These are phyloP conservation scores for Candida taoyuanica DNA, from an alignment of 805 yeast species.

Conservation along the genomic window DNA sequence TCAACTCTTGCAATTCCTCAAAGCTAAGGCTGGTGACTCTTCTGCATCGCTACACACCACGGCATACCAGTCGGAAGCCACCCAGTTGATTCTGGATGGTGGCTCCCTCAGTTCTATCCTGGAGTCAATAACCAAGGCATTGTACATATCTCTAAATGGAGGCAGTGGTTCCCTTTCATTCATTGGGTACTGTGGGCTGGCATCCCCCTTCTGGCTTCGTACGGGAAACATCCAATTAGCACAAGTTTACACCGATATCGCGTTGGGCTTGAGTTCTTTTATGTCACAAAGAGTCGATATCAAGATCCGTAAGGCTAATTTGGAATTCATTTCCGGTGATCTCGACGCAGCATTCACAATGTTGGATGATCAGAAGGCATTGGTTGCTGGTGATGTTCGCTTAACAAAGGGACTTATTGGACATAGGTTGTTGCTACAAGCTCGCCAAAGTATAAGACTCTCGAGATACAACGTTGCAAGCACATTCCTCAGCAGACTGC, in stretches of 20 bases:
- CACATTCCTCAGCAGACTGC: conserved; percentile 20
- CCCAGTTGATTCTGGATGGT: conserved; percentile 49
- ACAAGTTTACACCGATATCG: conserved; percentile 43
- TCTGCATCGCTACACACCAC: conserved; percentile 39
- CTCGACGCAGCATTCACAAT: conserved; percentile 35
- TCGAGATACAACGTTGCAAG: conserved; percentile 25
- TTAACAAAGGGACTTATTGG: conserved; percentile 38
- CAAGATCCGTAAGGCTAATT: conserved; percentile 35
- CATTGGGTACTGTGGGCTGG: conserved; percentile 42
- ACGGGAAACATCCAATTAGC: conserved; percentile 46
- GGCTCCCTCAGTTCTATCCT: conserved; percentile 39
- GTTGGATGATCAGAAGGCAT: conserved; percentile 32
- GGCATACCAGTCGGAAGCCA: conserved; percentile 62
- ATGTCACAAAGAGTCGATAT: conserved; percentile 37
- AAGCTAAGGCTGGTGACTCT: conserved; percentile 28
- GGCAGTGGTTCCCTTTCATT: conserved; percentile 30
- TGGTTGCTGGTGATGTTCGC: conserved; percentile 17
- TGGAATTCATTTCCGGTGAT: conserved; percentile 36
- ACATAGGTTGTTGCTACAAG: conserved; percentile 36
- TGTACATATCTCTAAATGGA: conserved; percentile 49
- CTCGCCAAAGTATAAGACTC: conserved; percentile 29
- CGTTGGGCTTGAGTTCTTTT: conserved; percentile 35
- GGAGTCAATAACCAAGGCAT: conserved; percentile 55
- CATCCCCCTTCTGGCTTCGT: conserved; percentile 46
- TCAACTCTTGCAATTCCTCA: conserved; percentile 57